A percentile compares a stretch with the other conserved stretches of the same genome.
phyloP scores from a whole-genome alignment of 2,329 filamentous ascomycete species.

The Pyrenophora seminiperda region DNA sequence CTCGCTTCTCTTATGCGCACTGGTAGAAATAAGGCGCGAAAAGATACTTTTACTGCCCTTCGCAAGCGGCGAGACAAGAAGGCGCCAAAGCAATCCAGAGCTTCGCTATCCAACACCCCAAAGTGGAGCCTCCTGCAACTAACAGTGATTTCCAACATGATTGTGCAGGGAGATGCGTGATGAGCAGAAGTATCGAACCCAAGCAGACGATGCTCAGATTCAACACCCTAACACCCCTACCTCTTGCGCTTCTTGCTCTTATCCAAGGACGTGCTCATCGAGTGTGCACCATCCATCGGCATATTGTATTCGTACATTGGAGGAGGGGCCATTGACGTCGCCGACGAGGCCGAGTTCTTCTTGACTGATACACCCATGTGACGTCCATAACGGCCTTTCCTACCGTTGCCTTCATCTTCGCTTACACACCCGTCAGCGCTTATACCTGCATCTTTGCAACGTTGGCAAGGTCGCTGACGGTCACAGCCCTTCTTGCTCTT shows the following conservation, averaged over 20 bases:
- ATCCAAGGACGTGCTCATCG: conserved; percentile 47
- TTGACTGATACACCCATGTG: conserved; percentile 72
- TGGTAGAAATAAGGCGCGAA: conserved; percentile 7
- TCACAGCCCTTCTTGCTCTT: conserved; percentile 99
- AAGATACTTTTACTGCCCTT: conserved; percentile 15
- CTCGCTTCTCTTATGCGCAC: conserved; percentile 6
- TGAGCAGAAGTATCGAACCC: conserved; percentile 8
- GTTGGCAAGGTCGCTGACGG: conserved; percentile 89
- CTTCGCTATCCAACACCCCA: conserved; percentile 24
- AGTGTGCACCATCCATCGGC: conserved; percentile 22
- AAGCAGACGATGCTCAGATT: background rate
- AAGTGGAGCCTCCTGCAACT: conserved; percentile 3
- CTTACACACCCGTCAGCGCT: conserved; percentile 92
- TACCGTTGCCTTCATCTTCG: conserved; percentile 96
- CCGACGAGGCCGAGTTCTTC: conserved; percentile 48
- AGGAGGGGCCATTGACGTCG: conserved; percentile 44
- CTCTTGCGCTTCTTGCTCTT: conserved; percentile 75
- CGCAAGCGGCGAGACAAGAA: conserved; percentile 15
- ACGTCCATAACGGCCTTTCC: conserved; percentile 86
- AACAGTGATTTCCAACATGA: conserved; percentile 13
- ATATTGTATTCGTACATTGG: conserved; percentile 41
- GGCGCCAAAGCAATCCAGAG: conserved; percentile 11
- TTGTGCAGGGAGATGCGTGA: conserved; percentile 12
- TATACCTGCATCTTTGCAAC: conserved; percentile 95
- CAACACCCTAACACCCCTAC: conserved; percentile 39